Evolutionary conservation across 2,329 filamentous ascomycete species (phyloP), one percentile per base, ranked within the genome.

Genomic region (Aspergillus texensis): DNA sequence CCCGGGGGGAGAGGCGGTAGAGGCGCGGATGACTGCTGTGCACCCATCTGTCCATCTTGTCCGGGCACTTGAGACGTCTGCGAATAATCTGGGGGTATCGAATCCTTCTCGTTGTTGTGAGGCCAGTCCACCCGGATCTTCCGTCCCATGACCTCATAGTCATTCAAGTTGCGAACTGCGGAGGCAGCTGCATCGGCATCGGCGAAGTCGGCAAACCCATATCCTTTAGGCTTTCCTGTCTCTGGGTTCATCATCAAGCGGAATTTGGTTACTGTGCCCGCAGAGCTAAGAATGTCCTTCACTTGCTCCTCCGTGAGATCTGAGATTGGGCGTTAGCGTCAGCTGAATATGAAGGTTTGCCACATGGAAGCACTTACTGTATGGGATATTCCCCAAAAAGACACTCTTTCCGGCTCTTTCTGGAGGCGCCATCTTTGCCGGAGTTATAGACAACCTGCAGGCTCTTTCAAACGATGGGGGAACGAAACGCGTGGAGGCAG

Each of bases 301-400:
- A 99, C 97, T 77, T 97, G 92, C 77, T 98, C 94, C 81, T 99
- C 95, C 34, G 93, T 96, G 68, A 97, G 89, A 67, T 94, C 94
- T 97, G 73, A n/a, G 14, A n/a, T 34, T 5, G 36, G 28, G 12
- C 3, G 43, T 75, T 67, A 76, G 72, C 28, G 46, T n/a, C 52
- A 53, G 24, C 14, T 26, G 11, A n/a, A 26, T 36, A 11, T 14
- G 16, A 19, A 34, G 16, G 4, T 41, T 19, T 21, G 26, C 6
- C 26, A 14, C 30, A 24, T 14, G 68, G 80, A 90, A 26, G 90
- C 89, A 90, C 75, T 89, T 90, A 80, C 92, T 71, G 85, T 87
- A 77, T 84, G 92, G 90, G 87, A 93, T 77, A 71, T 85, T 82
- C 62, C 81, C 81, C 64, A 82, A 70, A 63, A 82, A 83, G 34